phyloP scores from a whole-genome alignment of 2,329 filamentous ascomycete genomes.

The Stemphylium beticola region DNA sequence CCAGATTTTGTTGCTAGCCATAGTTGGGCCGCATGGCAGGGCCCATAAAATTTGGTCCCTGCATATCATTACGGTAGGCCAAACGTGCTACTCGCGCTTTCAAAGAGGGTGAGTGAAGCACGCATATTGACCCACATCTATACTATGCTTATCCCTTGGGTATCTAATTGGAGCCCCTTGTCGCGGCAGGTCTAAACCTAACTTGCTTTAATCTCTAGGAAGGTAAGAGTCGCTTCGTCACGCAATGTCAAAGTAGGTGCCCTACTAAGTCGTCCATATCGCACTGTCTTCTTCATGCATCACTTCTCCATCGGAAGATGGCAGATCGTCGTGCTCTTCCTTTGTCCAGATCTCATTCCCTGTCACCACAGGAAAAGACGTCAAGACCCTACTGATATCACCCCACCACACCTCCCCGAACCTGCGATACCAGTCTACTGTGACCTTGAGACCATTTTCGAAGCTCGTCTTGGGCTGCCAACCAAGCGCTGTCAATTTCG shows the following conservation, averaged over 20 bases:
- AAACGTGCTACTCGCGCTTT: slow-evolving; percentile 1
- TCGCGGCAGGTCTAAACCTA: background rate
- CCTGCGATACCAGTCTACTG: slow-evolving; percentile 49
- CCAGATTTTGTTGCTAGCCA: background rate
- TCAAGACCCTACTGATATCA: slow-evolving; percentile 48
- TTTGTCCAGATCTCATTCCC: slow-evolving; percentile 50
- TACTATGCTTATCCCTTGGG: slow-evolving; percentile 1
- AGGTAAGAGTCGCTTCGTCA: too few species aligned
- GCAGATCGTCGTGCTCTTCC: slow-evolving; percentile 48
- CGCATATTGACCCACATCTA: background rate
- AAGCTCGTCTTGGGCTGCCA: slow-evolving; percentile 47
- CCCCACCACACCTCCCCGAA: slow-evolving; percentile 52
- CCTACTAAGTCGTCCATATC: slow-evolving; percentile 31
- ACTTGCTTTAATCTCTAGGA: too few species aligned
- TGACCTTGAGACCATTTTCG: slow-evolving; percentile 44
- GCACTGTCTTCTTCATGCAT: slow-evolving; percentile 16
- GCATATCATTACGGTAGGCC: slow-evolving; percentile 28
- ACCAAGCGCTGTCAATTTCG: slow-evolving; percentile 46
- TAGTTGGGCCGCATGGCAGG: slow-evolving; percentile 9
- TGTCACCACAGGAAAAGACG: slow-evolving; percentile 47
- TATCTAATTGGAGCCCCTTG: slow-evolving; percentile 17
- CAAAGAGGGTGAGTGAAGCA: background rate
- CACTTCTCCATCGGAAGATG: slow-evolving; percentile 40
- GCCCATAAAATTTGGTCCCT: slow-evolving; percentile 23
- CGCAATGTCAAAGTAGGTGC: background rate